A percentile compares a stretch with the other conserved stretches of the same genome.
Evolutionary conservation across 495 filamentous ascomycete genomes (phyloP).

Genomic region (Penicilliopsis zonata): DNA sequence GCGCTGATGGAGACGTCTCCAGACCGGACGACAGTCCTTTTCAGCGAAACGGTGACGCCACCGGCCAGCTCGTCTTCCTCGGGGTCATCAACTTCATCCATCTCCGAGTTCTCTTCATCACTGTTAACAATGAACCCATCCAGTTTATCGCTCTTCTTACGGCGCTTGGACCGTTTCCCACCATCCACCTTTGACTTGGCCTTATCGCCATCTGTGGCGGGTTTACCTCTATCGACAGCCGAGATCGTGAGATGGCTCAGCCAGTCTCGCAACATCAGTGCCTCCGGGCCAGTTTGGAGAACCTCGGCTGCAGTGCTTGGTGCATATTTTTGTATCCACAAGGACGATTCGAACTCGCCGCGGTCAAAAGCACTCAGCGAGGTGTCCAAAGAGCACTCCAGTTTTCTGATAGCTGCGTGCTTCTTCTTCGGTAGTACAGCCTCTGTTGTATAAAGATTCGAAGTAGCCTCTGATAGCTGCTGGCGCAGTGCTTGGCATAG

Average conservation of each 20-base stretch:
- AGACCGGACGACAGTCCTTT: conserved; percentile 54
- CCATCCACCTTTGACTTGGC: conserved; percentile 25
- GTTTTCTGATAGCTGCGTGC: conserved; percentile 47
- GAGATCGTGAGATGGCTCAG: conserved; percentile 61
- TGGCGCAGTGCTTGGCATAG: conserved; percentile 19
- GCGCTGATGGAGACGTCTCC: conserved; percentile 31
- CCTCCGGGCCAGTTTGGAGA: conserved; percentile 64
- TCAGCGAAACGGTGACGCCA: conserved; percentile 23
- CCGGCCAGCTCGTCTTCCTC: conserved; percentile 43
- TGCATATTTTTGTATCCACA: conserved; percentile 84
- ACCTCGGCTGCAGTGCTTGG: conserved; percentile 58
- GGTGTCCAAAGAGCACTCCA: conserved; percentile 46
- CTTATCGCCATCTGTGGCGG: conserved; percentile 30
- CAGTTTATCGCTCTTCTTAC: conserved; percentile 54
- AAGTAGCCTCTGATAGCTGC: conserved; percentile 18
- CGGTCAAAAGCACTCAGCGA: conserved; percentile 71
- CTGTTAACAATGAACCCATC: conserved; percentile 80
- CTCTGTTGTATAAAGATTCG: conserved; percentile 2
- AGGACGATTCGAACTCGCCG: conserved; percentile 55
- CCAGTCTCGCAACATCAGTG: conserved; percentile 68
- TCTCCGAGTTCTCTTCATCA: conserved; percentile 66
- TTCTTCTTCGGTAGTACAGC: conserved; percentile 3
- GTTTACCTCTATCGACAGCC: conserved; percentile 52
- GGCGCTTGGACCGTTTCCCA: conserved; percentile 50
- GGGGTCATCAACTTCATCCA: conserved; percentile 58